A percentile compares a stretch with the other conserved stretches of the same genome.
These are phyloP conservation scores for Aspergillus sclerotiicarbonarius DNA, from an alignment of 495 filamentous ascomycete species.

Conservation along the genomic window DNA sequence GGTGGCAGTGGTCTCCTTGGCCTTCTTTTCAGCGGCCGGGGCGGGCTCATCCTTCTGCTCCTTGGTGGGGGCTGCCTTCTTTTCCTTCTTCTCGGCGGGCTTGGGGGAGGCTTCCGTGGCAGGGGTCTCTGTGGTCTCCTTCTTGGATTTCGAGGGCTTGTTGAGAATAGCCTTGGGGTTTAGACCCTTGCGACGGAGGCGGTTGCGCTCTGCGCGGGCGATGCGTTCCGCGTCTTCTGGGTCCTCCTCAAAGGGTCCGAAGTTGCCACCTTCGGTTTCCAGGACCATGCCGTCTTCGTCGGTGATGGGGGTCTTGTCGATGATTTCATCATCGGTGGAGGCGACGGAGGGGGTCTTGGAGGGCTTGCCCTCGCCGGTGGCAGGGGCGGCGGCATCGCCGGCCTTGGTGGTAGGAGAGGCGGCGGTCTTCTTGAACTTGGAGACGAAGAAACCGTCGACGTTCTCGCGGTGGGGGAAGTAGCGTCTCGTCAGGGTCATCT, in stretches of 20 bases:
- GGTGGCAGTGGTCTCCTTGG: constrained; percentile 6
- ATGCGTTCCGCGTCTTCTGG: constrained; percentile 58
- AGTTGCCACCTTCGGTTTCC: constrained; percentile 46
- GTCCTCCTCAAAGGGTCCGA: constrained; percentile 66
- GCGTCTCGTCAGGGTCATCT: constrained; percentile 79
- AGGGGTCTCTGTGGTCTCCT: constrained; percentile 21
- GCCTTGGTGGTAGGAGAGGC: constrained; percentile 61
- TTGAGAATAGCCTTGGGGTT: constrained; percentile 55
- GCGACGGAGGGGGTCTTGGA: constrained; percentile 19
- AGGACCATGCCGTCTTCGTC: constrained; percentile 35
- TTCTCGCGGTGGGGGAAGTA: constrained; percentile 97
- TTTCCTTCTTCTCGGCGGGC: constrained; percentile 17
- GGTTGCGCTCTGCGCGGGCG: constrained; percentile 55
- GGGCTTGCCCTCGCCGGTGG: constrained; percentile 18
- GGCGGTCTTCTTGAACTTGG: constrained; percentile 91
- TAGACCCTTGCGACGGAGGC: constrained; percentile 62
- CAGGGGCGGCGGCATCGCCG: constrained; percentile 25
- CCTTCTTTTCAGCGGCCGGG: not conserved
- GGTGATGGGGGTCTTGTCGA: constrained; percentile 50
- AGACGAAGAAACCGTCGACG: constrained; percentile 97
- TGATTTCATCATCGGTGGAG: constrained; percentile 27
- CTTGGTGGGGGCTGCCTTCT: constrained; percentile 13
- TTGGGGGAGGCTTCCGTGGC: constrained; percentile 8
- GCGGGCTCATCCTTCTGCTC: constrained; percentile 13
- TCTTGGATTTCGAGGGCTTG: constrained; percentile 41